A percentile compares a stretch with the other conserved stretches of the same genome.
These are phyloP conservation scores for Iris macrosiphon DNA, from an alignment of 106 monocot species.

Conservation along the genomic window DNA sequence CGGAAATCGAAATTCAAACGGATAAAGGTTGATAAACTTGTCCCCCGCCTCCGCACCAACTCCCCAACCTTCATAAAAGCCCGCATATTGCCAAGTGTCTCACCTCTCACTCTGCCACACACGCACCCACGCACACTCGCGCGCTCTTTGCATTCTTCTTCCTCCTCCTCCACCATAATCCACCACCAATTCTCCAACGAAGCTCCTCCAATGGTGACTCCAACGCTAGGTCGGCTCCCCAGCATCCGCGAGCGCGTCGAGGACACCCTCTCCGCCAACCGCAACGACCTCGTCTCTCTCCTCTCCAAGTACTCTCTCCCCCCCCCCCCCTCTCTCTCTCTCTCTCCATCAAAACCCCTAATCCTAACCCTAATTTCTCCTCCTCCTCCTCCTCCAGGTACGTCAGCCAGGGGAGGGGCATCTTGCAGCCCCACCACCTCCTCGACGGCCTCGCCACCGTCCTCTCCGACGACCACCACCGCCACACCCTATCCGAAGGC, in stretches of 20 bases:
- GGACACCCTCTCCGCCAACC: slow-evolving; percentile 76
- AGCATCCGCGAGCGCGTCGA: slow-evolving; percentile 85
- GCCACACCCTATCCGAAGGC: slow-evolving; percentile 53
- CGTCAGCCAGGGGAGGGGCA: slow-evolving; percentile 65
- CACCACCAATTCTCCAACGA: too few relatives aligned
- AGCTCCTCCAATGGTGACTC: slow-evolving; percentile 45
- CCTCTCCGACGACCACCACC: slow-evolving; percentile 17
- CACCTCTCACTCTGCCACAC: too few relatives aligned
- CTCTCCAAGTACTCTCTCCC: slow-evolving; percentile 43
- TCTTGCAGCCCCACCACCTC: slow-evolving; percentile 85
- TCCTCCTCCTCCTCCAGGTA: slow-evolving; percentile 53
- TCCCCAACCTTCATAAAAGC: too few relatives aligned
- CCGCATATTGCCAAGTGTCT: too few relatives aligned
- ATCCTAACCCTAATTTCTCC: neutral
- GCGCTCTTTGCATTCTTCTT: too few relatives aligned
- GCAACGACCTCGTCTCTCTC: slow-evolving; percentile 89
- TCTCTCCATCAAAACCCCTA: neutral
- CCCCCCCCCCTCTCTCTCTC: slow-evolving; percentile 1
- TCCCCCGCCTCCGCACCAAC: too few relatives aligned
- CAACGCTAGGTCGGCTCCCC: slow-evolving; percentile 42
- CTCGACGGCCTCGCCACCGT: slow-evolving; percentile 66
- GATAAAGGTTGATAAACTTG: too few relatives aligned
- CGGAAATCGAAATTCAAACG: too few relatives aligned
- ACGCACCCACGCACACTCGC: too few relatives aligned
- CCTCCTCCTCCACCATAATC: too few relatives aligned